Evolutionary conservation across 306 rosid species (phyloP).

Genomic region (Inga laurina): DNA sequence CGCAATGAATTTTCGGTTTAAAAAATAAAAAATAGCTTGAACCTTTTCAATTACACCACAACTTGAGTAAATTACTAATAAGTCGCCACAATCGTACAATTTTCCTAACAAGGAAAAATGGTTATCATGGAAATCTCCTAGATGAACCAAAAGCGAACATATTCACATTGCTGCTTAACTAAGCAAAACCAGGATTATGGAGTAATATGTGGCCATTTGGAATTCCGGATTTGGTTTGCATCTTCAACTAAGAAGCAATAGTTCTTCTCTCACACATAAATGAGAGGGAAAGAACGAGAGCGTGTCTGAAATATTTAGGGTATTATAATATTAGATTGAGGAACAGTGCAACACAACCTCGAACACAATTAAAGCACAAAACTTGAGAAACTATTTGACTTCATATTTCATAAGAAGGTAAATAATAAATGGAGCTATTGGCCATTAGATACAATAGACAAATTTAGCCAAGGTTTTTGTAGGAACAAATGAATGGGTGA

Average conservation of each 20-base stretch:
- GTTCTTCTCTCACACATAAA: slow-evolving; percentile 10
- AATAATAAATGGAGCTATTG: background rate
- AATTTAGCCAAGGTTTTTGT: no score
- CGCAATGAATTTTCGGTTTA: slow-evolving; percentile 8
- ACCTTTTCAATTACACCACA: background rate
- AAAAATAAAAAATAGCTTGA: slow-evolving; percentile 1
- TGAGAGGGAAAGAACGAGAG: background rate
- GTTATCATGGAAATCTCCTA: slow-evolving; percentile 5
- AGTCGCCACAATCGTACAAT: background rate
- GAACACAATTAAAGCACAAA: background rate
- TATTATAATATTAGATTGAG: background rate
- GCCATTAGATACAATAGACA: background rate
- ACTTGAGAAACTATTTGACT: background rate
- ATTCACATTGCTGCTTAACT: slow-evolving; percentile 1
- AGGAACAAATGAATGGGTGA: background rate
- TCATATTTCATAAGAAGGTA: background rate
- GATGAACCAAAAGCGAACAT: slow-evolving; percentile 20
- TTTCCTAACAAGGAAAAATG: slow-evolving; percentile 19
- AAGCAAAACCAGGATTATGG: slow-evolving; percentile 15
- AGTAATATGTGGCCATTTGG: background rate
- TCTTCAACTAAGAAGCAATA: slow-evolving; percentile 3
- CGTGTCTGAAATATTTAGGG: background rate
- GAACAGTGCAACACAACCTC: background rate
- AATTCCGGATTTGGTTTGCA: slow-evolving; percentile 18
- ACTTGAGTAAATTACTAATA: background rate